Evolutionary conservation across 257 asterid genomes (phyloP).

Genomic region (Ilex asprella): DNA sequence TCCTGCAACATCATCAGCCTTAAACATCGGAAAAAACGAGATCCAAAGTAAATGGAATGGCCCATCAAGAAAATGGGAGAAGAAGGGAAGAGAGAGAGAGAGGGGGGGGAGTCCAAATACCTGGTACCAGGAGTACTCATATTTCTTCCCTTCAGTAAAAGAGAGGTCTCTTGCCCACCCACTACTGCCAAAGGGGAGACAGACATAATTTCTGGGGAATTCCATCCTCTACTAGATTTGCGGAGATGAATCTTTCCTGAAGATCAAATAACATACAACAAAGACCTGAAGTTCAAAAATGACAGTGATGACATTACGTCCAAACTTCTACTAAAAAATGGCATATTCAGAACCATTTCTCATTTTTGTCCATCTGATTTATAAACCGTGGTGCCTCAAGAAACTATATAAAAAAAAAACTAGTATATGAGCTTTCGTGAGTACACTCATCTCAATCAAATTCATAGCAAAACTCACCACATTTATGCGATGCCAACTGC

Average conservation of each 20-base stretch:
- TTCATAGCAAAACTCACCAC: constrained; percentile 29
- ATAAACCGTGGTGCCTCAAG: neutral
- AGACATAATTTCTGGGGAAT: constrained; percentile 49
- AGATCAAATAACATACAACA: constrained; percentile 12
- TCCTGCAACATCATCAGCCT: constrained; percentile 39
- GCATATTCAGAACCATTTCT: no score
- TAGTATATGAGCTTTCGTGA: neutral
- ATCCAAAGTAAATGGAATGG: neutral
- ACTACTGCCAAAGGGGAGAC: constrained; percentile 81
- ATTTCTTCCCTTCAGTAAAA: constrained; percentile 53
- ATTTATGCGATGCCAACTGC: constrained; percentile 55
- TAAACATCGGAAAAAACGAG: constrained; percentile 3
- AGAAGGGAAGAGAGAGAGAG: no score
- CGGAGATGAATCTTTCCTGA: constrained; percentile 58
- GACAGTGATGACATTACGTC: neutral
- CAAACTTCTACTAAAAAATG: no score
- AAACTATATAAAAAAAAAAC: neutral
- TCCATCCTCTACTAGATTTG: constrained; percentile 45
- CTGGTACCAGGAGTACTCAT: constrained; percentile 49
- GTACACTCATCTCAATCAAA: constrained; percentile 2
- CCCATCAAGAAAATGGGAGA: neutral
- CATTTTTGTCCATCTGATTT: neutral
- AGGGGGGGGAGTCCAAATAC: constrained; percentile 23
- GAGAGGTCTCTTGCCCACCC: constrained; percentile 62
- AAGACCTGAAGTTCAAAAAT: constrained; percentile 6